Evolutionary conservation across 805 yeast genomes (phyloP), one percentile per base, ranked within the genome.

Genomic region (Torulaspora franciscae): DNA sequence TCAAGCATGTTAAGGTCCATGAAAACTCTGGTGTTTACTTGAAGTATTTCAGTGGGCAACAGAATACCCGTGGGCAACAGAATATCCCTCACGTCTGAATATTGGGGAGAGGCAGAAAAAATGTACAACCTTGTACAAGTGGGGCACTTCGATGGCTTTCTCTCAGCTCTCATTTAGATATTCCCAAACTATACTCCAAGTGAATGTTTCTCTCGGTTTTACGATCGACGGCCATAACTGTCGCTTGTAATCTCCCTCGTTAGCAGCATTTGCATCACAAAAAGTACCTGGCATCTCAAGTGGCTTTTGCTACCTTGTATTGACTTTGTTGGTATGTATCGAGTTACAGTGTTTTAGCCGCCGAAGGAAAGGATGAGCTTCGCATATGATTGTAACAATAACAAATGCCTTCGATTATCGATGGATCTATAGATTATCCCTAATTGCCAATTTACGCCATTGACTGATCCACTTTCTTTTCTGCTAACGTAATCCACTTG

Each of bases 401-500:
- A n/a, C 33, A 30, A 30, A 30, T 30, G 33, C 33, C 33, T 30
- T 30, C 33, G 9, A 30, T 30, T 30, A 30, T 14, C 33, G 14
- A 30, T 30, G 33, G 19, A 30, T 14, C 33, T 30, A 30, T 30
- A 30, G 22, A 39, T 33, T 23, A 32, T 30, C 25, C n/a, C 15
- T 39, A 39, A 15, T 39, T 32, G 32, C 29, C 35, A 32, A 25
- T 40, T 35, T 24, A 47, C 29, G 46, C 46, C 38, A 38, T 40
- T 19, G 50, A 37, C 44, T 42, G 44, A n/a, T 57, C 58, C 14
- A 61, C 47, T 43, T 58, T 57, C 25, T 50, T 48, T 38, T 62
- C 66, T 6, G 65, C 64, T 45, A 57, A 40, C 6, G 55, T 50
- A 23, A 62, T 63, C 69, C 68, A 60, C 43, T 58, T 57, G 15